phyloP scores from a whole-genome alignment of 257 asterid genomes.

The Scutellaria minor region DNA sequence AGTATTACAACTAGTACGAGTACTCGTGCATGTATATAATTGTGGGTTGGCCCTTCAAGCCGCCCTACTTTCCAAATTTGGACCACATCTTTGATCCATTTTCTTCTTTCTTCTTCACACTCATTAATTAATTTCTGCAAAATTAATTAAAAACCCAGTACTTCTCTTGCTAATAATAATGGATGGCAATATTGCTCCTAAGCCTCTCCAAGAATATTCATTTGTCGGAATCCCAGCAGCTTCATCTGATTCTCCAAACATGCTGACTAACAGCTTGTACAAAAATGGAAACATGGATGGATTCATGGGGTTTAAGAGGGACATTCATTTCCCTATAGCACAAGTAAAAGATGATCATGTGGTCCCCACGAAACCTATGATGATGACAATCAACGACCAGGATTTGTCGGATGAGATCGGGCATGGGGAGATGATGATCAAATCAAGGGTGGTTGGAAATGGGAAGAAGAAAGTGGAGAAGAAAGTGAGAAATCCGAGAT shows the following conservation, averaged over 20 bases:
- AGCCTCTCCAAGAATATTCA: neutral
- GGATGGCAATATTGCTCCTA: slow-evolving; percentile 32
- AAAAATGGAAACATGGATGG: slow-evolving; percentile 26
- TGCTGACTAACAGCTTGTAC: slow-evolving; percentile 14
- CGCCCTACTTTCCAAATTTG: slow-evolving; percentile 31
- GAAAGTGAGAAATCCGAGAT: slow-evolving; percentile 50
- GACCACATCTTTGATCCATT: neutral
- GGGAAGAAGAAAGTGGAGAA: slow-evolving; percentile 43
- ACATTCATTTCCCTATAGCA: neutral
- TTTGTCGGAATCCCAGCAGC: slow-evolving; percentile 11
- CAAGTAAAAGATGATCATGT: neutral
- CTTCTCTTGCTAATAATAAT: neutral
- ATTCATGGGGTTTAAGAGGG: slow-evolving; percentile 35
- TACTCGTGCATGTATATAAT: slow-evolving; percentile 1
- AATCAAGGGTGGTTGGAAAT: neutral
- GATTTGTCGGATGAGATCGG: neutral
- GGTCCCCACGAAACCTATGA: neutral
- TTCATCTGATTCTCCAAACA: slow-evolving; percentile 29
- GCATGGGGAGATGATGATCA: no score
- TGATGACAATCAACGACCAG: neutral
- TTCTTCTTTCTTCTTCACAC: slow-evolving; percentile 2
- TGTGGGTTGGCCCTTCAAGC: slow-evolving; percentile 11
- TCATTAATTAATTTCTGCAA: neutral
- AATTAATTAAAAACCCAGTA: neutral
- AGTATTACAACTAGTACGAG: no score